phyloP scores from a whole-genome alignment of 371 early-diverging fungal species.

The Lichtheimia hyalospora region DNA sequence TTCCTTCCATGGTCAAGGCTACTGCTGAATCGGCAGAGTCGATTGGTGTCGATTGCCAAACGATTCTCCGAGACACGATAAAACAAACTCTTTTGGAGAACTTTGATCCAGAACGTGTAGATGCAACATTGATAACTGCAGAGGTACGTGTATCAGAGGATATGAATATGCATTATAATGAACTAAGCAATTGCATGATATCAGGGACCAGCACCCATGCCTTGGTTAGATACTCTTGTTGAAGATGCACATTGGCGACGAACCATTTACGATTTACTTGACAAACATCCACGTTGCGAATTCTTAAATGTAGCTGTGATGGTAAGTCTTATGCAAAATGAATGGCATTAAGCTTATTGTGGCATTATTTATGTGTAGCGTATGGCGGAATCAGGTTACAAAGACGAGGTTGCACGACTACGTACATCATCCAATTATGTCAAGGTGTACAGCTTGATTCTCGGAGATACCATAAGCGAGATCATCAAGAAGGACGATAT shows the following conservation, averaged over 20 bases:
- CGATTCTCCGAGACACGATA: conserved; percentile 52
- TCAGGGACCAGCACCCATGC: conserved; percentile 19
- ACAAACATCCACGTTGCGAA: conserved; percentile 54
- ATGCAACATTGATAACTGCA: conserved; percentile 36
- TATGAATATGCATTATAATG: too few species aligned
- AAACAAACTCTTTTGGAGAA: conserved; percentile 54
- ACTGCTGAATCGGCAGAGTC: conserved; percentile 43
- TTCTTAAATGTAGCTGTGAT: conserved; percentile 65
- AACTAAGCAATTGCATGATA: background rate
- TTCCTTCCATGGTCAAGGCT: conserved; percentile 68
- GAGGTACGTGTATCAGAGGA: conserved; percentile 18
- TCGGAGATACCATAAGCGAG: conserved; percentile 56
- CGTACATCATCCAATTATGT: conserved; percentile 65
- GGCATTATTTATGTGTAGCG: conserved; percentile 23
- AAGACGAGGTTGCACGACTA: conserved; percentile 60
- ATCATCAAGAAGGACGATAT: conserved; percentile 56
- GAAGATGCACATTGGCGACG: conserved; percentile 62
- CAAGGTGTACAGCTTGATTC: conserved; percentile 61
- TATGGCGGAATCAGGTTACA: conserved; percentile 68
- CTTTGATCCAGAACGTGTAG: conserved; percentile 62
- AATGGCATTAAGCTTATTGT: background rate
- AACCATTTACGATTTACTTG: conserved; percentile 63
- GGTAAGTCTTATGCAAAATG: conserved; percentile 24
- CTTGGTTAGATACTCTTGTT: conserved; percentile 55
- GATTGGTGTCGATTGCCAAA: conserved; percentile 44